Base-by-base conservation (phyloP, 1,284 basidiomycete genomes). In the Wolfiporia cocos region DNA sequence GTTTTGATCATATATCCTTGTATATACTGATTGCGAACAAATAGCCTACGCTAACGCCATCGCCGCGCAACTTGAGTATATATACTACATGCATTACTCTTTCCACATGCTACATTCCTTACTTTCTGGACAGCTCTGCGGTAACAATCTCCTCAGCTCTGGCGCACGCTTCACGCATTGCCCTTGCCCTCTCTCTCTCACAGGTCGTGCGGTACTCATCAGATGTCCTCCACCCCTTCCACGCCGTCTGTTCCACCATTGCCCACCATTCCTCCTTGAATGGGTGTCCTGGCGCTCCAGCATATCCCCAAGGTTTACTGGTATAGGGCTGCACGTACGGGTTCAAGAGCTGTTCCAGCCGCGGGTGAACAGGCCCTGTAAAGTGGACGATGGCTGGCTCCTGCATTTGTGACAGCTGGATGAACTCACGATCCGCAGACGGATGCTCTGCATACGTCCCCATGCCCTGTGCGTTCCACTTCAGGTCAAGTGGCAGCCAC, bases 221-320 rank as follows among this genome's bases (percentile, higher is more conserved):
- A 5, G 66, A 64, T 23, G 43, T 39, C 31, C 57, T 52, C 59
- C 63, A 66, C 4, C 59, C 66, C 28, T 48, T 59, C 74, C 73
- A 77, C 4, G 49, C 55, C 0, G 74, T 74, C 43, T 56, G 50
- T 34, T 68, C 67, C n/a, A 69, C 46, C 15, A 57, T 49, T 2
- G 41, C 37, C 70, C 72, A 76, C 75, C 77, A 78, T 39, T 70
- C 71, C n/a, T 49, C 49, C 20, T 56, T 53, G 48, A 66, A 74
- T 0, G 77, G 74, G 48, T 79, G 69, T 5, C 68, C 70, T 9
- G 73, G 74, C 0, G 73, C 64, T 5, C 74, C 72, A 0, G 69
- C 62, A 47, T 76, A 78, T 2, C 75, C 75, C 76, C 77, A 78
- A 0, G 76, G 76, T 46, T 79, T 80, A 5, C 71, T 63, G 1